Conservation (phyloP, 2,329 filamentous ascomycete genomes). For the Colletotrichum sp. region DNA sequence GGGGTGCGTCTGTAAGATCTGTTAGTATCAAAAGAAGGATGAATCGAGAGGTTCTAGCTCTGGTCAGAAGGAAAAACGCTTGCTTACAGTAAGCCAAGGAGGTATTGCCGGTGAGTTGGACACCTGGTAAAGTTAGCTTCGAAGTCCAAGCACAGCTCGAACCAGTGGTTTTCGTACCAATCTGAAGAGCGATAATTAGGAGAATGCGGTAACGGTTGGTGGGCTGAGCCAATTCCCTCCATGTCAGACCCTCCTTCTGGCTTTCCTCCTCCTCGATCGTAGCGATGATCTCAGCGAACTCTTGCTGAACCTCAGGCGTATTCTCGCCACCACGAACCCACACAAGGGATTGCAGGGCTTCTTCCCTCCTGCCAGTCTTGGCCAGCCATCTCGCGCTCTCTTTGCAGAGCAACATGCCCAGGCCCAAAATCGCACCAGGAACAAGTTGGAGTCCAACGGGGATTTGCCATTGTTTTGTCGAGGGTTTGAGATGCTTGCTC, state of each 20-base stretch:
- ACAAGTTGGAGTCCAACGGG: conserved; percentile 53
- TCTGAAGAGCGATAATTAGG: conserved; percentile 54
- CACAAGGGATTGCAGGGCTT: conserved; percentile 51
- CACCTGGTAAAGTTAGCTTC: conserved; percentile 23
- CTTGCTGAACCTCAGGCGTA: conserved; percentile 35
- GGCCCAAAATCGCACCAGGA: conserved; percentile 48
- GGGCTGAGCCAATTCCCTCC: conserved; percentile 50
- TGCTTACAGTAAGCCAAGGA: conserved; percentile 51
- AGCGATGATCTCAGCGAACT: conserved; percentile 47
- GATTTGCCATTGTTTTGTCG: conserved; percentile 54
- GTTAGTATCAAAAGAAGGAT: not conserved
- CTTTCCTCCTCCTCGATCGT: conserved; percentile 52
- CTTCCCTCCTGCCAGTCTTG: conserved; percentile 46
- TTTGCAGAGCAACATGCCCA: conserved; percentile 53
- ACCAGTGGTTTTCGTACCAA: conserved; percentile 32
- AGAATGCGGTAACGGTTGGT: conserved; percentile 53
- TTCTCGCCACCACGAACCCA: conserved; percentile 55
- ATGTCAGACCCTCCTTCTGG: conserved; percentile 48
- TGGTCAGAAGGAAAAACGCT: rapidly evolving
- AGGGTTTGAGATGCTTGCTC: conserved; percentile 37
- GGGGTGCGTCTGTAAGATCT: conserved; percentile 43
- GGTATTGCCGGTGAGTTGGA: conserved; percentile 56
- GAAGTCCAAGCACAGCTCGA: no score
- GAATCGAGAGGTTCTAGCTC: no score
- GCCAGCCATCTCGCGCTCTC: conserved; percentile 54